Base-by-base conservation (phyloP, 2,329 filamentous ascomycete genomes). In the Metarhizium humberi region DNA sequence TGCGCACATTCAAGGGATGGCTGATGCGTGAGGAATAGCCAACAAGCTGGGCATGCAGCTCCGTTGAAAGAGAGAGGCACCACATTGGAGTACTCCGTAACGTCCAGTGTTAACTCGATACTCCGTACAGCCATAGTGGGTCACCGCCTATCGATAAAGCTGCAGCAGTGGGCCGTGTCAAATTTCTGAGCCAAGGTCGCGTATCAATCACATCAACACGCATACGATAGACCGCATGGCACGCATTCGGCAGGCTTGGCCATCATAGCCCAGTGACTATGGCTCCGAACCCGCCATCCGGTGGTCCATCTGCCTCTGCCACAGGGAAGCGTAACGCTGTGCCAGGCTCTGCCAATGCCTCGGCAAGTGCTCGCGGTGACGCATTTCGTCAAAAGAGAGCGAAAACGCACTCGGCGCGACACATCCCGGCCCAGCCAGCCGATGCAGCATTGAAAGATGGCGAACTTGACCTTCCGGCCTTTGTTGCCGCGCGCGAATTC, bases 401-500 rank as follows among this genome's bases (percentile, higher is more conserved):
- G 62, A 76, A 77, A 62, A 63, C 77, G 36, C 66, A 73, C 53
- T 71, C 77, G 50, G 73, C 76, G 25, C 74, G 79, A 58, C 70
- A 67, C 61, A 79, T 82, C 60, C 75, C 76, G 43, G 70, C 74
- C 18, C 79, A 81, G 62, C 69, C 72, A 16, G 73, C 78, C 16
- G 74, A 79, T 45, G 74, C 74, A 10, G 78, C 77, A 6, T 70
- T 81, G 29, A 76, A 77, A 52, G 84, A 87, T 71, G 94, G 92
- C 67, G 86, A 95, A 66, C 79, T 99, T 57, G 87, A 96, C 67
- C 80, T 96, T 52, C 84, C 88, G 61, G 82, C 86, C 32, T 99
- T 97, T 64, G 79, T 97, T 62, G 84, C 84, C 62, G 86, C 90
- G 11, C 87, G 92, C 57, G 86, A 95, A 66, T 95, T 89, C 64